Percentiles rank a stretch among this genome's conserved stretches.
phyloP scores from a whole-genome alignment of 2,329 filamentous ascomycete genomes.

The Cytospora piceae region DNA sequence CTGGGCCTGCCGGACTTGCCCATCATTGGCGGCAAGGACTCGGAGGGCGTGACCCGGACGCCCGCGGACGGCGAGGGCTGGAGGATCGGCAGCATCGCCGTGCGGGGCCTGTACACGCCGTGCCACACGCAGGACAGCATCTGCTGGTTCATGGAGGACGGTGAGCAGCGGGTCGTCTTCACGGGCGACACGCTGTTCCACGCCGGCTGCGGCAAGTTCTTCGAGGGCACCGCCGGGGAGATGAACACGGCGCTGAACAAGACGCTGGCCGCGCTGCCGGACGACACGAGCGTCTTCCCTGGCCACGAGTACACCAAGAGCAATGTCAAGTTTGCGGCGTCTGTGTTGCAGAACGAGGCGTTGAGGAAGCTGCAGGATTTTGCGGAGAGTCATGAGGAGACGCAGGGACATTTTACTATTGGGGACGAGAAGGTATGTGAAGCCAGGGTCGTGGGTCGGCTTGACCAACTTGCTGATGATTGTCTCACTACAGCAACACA shows the following conservation, averaged over 20 bases:
- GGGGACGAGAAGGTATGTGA: conserved; percentile 87
- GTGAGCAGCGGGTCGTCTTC: conserved; percentile 77
- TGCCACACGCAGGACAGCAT: conserved; percentile 99
- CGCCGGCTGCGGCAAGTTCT: conserved; percentile 92
- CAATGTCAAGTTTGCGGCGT: conserved; percentile 86
- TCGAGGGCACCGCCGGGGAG: conserved; percentile 85
- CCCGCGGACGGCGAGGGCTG: conserved; percentile 78
- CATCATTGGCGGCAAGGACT: conserved; percentile 88
- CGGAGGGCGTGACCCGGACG: conserved; percentile 76
- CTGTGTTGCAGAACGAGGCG: conserved; percentile 73
- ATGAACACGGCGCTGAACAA: conserved; percentile 95
- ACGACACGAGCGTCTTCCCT: conserved; percentile 91
- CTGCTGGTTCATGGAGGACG: conserved; percentile 90
- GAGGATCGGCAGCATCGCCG: conserved; percentile 79
- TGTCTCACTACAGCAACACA: conserved; percentile 68
- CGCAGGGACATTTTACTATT: conserved; percentile 95
- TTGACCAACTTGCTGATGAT: conserved; percentile 9
- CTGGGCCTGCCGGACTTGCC: conserved; percentile 65
- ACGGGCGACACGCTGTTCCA: conserved; percentile 97
- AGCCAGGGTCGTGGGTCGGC: not conserved
- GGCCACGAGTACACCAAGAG: conserved; percentile 98
- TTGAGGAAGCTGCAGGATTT: conserved; percentile 79
- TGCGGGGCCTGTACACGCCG: conserved; percentile 90
- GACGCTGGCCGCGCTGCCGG: conserved; percentile 76
- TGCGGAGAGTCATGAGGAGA: conserved; percentile 79